These are phyloP conservation scores for Herpetomonas tarakana DNA, from an alignment of 208 protist genomes.

Conservation along the genomic window DNA sequence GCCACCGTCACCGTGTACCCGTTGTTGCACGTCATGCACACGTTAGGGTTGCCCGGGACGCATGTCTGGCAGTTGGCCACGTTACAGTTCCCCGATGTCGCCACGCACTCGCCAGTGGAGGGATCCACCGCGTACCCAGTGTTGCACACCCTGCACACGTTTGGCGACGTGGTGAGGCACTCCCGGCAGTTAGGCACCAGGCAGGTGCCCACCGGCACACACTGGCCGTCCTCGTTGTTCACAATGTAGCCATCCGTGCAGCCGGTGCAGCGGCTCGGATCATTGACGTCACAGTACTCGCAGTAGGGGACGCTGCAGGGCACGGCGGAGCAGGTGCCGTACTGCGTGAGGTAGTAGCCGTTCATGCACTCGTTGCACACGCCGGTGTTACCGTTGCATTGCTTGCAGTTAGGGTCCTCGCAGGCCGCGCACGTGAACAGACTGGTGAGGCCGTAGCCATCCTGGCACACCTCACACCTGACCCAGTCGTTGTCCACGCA, in stretches of 20 bases:
- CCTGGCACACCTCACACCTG: not conserved
- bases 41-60: not conserved
- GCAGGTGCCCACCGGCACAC: slow-evolving; percentile 8
- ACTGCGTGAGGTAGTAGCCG: slow-evolving; percentile 8
- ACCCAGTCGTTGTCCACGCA: not conserved
- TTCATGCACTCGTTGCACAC: slow-evolving; percentile 2
- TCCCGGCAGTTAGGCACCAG: slow-evolving; percentile 11
- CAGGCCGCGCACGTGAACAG: not conserved
- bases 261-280: not conserved
- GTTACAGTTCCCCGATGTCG: not conserved
- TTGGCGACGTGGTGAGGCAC: slow-evolving; percentile 7
- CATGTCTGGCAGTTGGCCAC: not conserved
- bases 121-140: too few relatives aligned
- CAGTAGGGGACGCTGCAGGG: slow-evolving; percentile 10
- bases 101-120: not conserved
- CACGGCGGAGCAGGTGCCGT: slow-evolving; percentile 2
- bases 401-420: not conserved
- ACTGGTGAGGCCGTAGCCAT: not conserved
- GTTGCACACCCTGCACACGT: too few relatives aligned
- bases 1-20: not conserved
- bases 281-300: not conserved
- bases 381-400: slow-evolving; percentile 4
- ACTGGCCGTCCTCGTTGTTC: slow-evolving; percentile 5
- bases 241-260: slow-evolving; percentile 3
- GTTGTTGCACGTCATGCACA: not conserved